Conservation (phyloP, 2,329 filamentous ascomycete species). For the Aureobasidium sp. region DNA sequence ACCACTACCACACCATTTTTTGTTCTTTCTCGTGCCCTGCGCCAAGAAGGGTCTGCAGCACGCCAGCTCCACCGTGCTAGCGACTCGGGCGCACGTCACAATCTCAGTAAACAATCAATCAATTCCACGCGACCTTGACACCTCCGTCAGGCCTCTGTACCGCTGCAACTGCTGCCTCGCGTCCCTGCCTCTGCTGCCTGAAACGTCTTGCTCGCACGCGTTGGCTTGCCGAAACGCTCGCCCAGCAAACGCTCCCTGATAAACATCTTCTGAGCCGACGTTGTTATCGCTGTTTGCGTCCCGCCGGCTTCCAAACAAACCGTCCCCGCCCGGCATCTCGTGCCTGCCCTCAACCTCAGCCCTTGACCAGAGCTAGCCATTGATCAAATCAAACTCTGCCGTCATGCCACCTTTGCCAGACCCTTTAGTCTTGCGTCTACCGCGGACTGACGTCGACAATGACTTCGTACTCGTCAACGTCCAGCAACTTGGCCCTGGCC, state of each 20-base stretch:
- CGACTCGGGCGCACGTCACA: constrained; percentile 9
- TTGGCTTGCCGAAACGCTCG: constrained; percentile 11
- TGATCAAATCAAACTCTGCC: constrained; percentile 16
- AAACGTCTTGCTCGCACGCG: constrained; percentile 8
- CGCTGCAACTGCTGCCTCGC: background rate
- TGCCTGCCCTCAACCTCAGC: background rate
- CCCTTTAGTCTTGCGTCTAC: constrained; percentile 49
- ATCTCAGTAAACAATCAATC: constrained; percentile 16
- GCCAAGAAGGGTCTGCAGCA: constrained; percentile 10
- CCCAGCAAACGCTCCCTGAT: constrained; percentile 6
- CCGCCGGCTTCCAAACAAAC: constrained; percentile 12
- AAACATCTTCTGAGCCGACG: background rate
- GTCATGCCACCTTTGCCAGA: constrained; percentile 19
- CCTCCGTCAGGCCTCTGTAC: background rate
- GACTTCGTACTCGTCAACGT: constrained; percentile 56
- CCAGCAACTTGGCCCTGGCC: constrained; percentile 41
- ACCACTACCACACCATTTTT: background rate
- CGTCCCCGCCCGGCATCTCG: constrained; percentile 5
- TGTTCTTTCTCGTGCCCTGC: background rate
- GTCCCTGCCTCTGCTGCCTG: constrained; percentile 9
- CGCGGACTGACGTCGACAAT: constrained; percentile 39
- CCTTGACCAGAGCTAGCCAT: constrained; percentile 12
- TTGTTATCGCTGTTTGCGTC: constrained; percentile 14
- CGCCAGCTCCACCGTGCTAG: background rate
- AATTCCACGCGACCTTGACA: constrained; percentile 9